Percentiles rank a stretch among this genome's conserved stretches.
phyloP scores from a whole-genome alignment of 805 yeast genomes.

The Candida jianshihensis region DNA sequence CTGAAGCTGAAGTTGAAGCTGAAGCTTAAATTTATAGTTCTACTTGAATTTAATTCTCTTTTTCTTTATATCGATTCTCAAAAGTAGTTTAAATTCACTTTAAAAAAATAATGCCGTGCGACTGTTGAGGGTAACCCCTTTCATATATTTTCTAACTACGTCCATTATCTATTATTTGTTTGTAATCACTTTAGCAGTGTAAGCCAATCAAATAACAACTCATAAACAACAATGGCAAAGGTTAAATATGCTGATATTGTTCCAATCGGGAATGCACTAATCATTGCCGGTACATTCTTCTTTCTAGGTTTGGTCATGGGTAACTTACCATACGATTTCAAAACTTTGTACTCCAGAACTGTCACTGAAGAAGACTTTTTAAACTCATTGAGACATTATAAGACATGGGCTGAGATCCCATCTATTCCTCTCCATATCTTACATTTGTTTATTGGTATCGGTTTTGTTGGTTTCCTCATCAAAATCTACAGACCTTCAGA shows the following conservation, averaged over 20 bases:
- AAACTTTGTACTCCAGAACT: conserved; percentile 59
- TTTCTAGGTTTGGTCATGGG: conserved; percentile 72
- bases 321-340: conserved; percentile 77
- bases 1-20: conserved; percentile 10
- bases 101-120: too few relatives aligned
- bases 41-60: too few relatives aligned
- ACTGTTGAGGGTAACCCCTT: too few relatives aligned
- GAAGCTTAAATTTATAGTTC: conserved; percentile 7
- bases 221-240: conserved; percentile 19
- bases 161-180: too few relatives aligned
- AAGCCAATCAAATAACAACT: too few relatives aligned
- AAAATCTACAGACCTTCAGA: conserved; percentile 85
- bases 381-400: conserved; percentile 66
- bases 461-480: conserved; percentile 64
- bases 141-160: too few relatives aligned
- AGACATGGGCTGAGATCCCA: conserved; percentile 64
- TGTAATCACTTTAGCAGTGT: too few relatives aligned
- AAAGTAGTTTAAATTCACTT: too few relatives aligned
- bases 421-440: conserved; percentile 48
- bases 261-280: conserved; percentile 40
- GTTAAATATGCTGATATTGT: conserved; percentile 34
- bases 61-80: too few relatives aligned
- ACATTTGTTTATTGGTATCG: conserved; percentile 56
- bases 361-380: conserved; percentile 48
- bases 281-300: conserved; percentile 46